These are phyloP conservation scores for Melocanna baccifera DNA, from an alignment of 176 grass and related monocot species.

Conservation along the genomic window DNA sequence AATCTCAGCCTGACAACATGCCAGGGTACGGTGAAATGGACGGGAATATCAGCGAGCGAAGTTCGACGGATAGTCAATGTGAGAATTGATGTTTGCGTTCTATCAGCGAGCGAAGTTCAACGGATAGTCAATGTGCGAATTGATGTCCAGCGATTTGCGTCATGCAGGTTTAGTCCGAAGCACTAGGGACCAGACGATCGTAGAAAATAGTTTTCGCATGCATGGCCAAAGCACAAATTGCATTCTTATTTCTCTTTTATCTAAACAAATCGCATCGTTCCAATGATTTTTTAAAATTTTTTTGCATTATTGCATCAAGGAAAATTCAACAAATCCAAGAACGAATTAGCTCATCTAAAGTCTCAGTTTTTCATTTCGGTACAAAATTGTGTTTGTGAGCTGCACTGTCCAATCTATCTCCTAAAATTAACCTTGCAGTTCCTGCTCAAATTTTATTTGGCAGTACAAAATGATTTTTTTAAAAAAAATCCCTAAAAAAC, in stretches of 20 bases:
- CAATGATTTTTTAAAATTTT: not conserved
- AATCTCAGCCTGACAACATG: not conserved
- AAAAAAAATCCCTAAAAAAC: not conserved
- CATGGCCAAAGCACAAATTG: conserved; percentile 6
- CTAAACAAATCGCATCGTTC: not conserved
- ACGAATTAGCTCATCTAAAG: conserved; percentile 18
- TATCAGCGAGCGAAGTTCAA: not conserved
- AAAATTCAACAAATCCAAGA: not conserved
- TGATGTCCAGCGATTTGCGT: not conserved
- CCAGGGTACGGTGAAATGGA: not conserved
- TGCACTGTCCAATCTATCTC: not conserved
- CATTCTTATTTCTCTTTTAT: not conserved
- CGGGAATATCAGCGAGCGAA: not conserved
- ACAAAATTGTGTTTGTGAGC: not conserved
- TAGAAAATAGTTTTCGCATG: conserved; percentile 2
- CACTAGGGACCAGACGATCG: not conserved
- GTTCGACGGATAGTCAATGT: conserved; percentile 30
- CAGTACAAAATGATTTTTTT: not conserved
- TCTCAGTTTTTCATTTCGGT: not conserved
- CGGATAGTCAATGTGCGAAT: conserved; percentile 19
- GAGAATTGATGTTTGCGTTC: not conserved
- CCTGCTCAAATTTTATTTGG: not conserved
- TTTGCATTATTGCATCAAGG: not conserved
- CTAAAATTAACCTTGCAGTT: conserved; percentile 6
- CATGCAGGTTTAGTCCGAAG: not conserved